Base-by-base conservation (phyloP, 345 rosid species). In the Rubroshorea leprosula region DNA sequence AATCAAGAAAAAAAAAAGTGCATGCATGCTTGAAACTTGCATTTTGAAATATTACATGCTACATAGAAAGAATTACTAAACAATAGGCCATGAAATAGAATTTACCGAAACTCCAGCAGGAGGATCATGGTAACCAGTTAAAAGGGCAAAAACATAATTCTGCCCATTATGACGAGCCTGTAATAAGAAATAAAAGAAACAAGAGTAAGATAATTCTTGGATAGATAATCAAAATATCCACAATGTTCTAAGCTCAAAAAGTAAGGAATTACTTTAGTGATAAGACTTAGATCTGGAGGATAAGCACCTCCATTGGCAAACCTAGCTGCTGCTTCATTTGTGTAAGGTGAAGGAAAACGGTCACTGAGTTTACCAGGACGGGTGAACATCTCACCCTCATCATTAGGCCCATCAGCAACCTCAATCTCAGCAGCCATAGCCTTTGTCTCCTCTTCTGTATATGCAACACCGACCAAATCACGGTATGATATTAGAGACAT, bases 261-360 rank as follows among this genome's bases (percentile, higher is more conserved):
- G 23, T 56, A 10, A 44, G 58, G 58, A 57, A 70, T 82, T 72
- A 94, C 97, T 82, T 94, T 94, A 22, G 99, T 94, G 58, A 94
- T 81, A 61, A 94, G 97, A 85, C 97, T 94, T 44, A 94, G 75
- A 86, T 94, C 99, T 57, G 99, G 97, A 62, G 99, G 99, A 80
- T 94, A 90, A 4, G 99, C 99, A 68, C 99, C 99, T 69, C 99
- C 99, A 84, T 94, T 94, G 35, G 99, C 99, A 78, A 90, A 94
- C 78, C 96, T 87, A 66, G 99, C 99, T 12, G 99, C 99, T 72
- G 73, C 70, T 69, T 94, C 99, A 66, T 94, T 94, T 0, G 87
- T 16, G 68, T 94, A 94, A 46, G 99, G 97, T 73, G 82, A 76
- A 62, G 99, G 96, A 57, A 90, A 76, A 29, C 95, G 97, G 78